These are phyloP conservation scores for Furcasterigmium furcatum DNA, from an alignment of 2,329 filamentous ascomycete genomes.

Conservation along the genomic window DNA sequence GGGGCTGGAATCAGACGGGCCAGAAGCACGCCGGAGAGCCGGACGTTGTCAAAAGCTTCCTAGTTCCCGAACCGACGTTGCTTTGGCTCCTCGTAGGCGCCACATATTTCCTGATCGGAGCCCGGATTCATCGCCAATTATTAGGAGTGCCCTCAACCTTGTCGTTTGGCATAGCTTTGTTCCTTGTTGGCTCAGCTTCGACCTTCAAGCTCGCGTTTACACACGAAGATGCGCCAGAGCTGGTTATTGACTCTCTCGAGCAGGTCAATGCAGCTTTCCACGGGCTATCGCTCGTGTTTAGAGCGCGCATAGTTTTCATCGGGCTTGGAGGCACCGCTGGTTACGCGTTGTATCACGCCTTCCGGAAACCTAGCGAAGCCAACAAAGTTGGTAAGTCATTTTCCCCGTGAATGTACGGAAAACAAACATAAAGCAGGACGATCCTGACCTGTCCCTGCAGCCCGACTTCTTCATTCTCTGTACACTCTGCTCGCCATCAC, in stretches of 20 bases:
- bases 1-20: constrained; percentile 94
- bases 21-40: constrained; percentile 92
- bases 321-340: constrained; percentile 35
- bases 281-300: constrained; percentile 41
- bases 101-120: constrained; percentile 62
- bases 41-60: constrained; percentile 74
- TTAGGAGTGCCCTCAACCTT: constrained; percentile 36
- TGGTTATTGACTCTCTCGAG: constrained; percentile 51
- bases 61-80: constrained; percentile 58
- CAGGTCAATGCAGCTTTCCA: constrained; percentile 35
- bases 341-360: constrained; percentile 35
- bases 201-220: constrained; percentile 91
- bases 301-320: constrained; percentile 48
- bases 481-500: constrained; percentile 79
- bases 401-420: background rate
- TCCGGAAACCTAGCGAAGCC: constrained; percentile 12
- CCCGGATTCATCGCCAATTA: constrained; percentile 39
- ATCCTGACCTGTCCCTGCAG: too few relatives aligned
- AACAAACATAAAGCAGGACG: too few relatives aligned
- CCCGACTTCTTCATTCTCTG: constrained; percentile 61
- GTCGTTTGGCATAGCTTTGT: constrained; percentile 34
- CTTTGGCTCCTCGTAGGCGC: constrained; percentile 73
- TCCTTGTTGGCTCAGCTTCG: constrained; percentile 54
- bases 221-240: constrained; percentile 80
- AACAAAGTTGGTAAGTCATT: constrained; percentile 8